These are phyloP conservation scores for Quercus variabilis DNA, from an alignment of 306 rosid genomes.

Conservation along the genomic window DNA sequence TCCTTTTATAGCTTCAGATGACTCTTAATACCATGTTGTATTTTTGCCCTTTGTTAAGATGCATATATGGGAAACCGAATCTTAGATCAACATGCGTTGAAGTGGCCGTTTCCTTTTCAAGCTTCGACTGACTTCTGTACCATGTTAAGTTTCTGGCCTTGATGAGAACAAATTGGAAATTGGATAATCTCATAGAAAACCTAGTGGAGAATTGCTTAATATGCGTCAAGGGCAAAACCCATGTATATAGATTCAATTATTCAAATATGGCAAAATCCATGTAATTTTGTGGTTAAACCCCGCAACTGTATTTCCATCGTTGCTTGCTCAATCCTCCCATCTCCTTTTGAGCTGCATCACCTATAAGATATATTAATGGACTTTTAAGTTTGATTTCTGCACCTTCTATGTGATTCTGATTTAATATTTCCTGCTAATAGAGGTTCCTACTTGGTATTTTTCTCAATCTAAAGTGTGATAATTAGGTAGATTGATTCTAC, in stretches of 20 bases:
- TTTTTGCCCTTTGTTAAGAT: slow-evolving; percentile 36
- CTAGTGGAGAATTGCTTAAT: background rate
- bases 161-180: slow-evolving; percentile 1
- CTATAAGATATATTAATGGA: background rate
- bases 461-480: too few species aligned
- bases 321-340: background rate
- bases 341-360: background rate
- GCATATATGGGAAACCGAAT: slow-evolving; percentile 25
- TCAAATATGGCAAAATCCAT: background rate
- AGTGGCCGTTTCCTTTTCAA: slow-evolving; percentile 1
- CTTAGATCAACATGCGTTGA: slow-evolving; percentile 18
- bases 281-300: background rate
- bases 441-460: too few species aligned
- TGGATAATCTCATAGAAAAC: background rate
- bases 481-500: too few species aligned
- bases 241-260: background rate
- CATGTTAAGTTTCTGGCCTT: background rate
- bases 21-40: slow-evolving; percentile 38
- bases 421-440: too few species aligned
- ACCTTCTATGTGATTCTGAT: too few species aligned
- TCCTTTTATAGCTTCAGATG: slow-evolving; percentile 45
- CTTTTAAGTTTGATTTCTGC: background rate
- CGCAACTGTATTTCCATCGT: background rate
- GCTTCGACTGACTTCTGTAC: background rate
- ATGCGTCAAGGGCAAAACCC: background rate